Base-by-base conservation (phyloP, 1,139 yeast species). In the Taphrina populina region DNA sequence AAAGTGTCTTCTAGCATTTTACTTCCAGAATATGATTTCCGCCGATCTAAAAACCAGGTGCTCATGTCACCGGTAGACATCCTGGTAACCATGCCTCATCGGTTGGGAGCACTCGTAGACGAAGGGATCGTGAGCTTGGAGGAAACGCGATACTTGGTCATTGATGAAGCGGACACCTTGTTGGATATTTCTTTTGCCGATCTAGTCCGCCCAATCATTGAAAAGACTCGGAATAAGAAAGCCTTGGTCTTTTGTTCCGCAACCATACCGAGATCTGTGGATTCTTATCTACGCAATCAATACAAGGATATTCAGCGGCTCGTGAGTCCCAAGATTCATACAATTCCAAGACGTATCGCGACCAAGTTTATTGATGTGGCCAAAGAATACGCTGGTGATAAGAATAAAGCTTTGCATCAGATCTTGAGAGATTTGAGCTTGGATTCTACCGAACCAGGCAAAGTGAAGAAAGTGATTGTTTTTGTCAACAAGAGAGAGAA, bases 161-260 rank as follows among this genome's bases (percentile, higher is more conserved):
- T 85, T n/a, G 98, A 92, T 68, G 98, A 92, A 69, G 97, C 98
- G 0, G 98, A 92, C 69, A 86, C 96, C 0, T 72, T 92, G 56
- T 77, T 92, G 81, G 96, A 90, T 65, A 78, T 80, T 55, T 84
- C 95, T 0, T 90, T 92, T 78, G 71, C 82, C 13, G 78, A 78
- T 33, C 83, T 82, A 58, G 87, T 96, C 0, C 77, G 80, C 62
- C 69, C 74, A 4, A 77, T 80, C 0, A 70, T 88, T 30, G 74
- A 73, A 43, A 69, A 72, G 52, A 76, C 85, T 68, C 13, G 27
- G 30, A 76, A 79, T 58, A 71, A 84, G 36, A 73, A 74, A 52
- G 86, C 86, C 61, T 70, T 88, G 32, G 75, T 88, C 1, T 79
- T 92, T 62, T 87, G 94, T 60, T 83, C 95, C 1, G 97, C 97